Evolutionary conservation across 768 basidiomycete genomes (phyloP).

Genomic region (Xanthoconium stramineum): DNA sequence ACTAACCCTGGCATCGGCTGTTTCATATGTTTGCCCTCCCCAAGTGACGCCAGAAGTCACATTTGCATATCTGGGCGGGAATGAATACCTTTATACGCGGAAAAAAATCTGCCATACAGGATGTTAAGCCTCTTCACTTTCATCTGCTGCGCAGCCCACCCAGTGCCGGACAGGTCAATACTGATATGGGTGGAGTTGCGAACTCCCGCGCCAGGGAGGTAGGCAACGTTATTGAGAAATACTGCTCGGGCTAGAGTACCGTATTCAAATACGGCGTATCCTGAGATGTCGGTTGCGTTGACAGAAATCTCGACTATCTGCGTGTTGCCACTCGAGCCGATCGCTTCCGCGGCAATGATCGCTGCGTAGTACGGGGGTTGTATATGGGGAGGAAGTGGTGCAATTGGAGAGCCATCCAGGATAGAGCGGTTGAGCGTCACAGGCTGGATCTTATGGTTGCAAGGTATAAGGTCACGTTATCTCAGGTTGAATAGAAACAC

Average conservation of each 20-base stretch:
- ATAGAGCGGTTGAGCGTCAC: conserved; percentile 54
- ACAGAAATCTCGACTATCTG: conserved; percentile 47
- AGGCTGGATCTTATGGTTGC: conserved; percentile 56
- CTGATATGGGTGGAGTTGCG: conserved; percentile 43
- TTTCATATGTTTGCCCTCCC: conserved; percentile 61
- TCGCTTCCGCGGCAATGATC: conserved; percentile 56
- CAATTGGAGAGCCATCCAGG: conserved; percentile 49
- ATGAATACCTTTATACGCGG: not conserved
- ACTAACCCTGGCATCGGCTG: conserved; percentile 38
- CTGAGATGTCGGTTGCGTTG: conserved; percentile 46
- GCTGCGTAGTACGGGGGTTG: conserved; percentile 67
- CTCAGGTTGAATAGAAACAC: not conserved
- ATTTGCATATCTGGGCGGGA: conserved; percentile 42
- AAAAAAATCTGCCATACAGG: conserved; percentile 28
- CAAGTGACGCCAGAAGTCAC: conserved; percentile 50
- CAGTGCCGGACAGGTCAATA: conserved; percentile 35
- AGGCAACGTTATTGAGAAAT: conserved; percentile 60
- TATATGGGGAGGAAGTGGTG: conserved; percentile 56
- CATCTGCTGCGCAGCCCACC: conserved; percentile 29
- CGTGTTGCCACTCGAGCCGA: conserved; percentile 44
- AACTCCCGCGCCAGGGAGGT: conserved; percentile 33
- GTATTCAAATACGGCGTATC: conserved; percentile 60
- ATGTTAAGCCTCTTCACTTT: conserved; percentile 50
- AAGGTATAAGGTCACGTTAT: not conserved
- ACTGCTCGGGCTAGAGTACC: conserved; percentile 44